Percentiles rank a stretch among this genome's conserved stretches.
Conservation (phyloP, 495 filamentous ascomycete species). For the Aspergillus heteromorphus region DNA sequence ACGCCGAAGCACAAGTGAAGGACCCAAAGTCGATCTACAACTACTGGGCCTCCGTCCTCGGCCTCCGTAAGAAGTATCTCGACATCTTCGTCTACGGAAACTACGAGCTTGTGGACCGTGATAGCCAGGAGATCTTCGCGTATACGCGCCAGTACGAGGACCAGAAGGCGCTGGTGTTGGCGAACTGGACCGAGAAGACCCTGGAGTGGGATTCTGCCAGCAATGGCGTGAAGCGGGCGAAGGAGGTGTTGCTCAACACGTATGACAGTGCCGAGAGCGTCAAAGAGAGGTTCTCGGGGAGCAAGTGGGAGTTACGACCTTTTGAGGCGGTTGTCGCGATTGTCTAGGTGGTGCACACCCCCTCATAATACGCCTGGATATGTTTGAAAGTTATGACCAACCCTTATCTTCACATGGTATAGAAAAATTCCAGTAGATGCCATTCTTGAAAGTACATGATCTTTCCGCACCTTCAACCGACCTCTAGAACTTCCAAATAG, state of each 20-base stretch:
- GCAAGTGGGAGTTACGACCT: conserved; percentile 33
- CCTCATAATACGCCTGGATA: too few species aligned
- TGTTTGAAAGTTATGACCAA: too few species aligned
- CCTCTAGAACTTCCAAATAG: too few species aligned
- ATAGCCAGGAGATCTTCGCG: conserved; percentile 43
- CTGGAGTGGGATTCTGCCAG: conserved; percentile 37
- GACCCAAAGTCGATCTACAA: conserved; percentile 43
- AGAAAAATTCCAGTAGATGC: too few species aligned
- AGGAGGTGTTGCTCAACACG: conserved; percentile 38
- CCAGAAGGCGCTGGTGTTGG: conserved; percentile 42
- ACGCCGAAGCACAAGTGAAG: conserved; percentile 44
- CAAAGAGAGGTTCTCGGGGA: conserved; percentile 20
- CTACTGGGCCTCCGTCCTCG: conserved; percentile 49
- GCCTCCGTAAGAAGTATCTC: conserved; percentile 48
- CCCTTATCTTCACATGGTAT: too few species aligned
- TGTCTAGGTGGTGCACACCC: too few species aligned
- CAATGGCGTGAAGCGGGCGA: conserved; percentile 26
- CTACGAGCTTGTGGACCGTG: conserved; percentile 45
- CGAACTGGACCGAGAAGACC: conserved; percentile 44
- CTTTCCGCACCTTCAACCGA: too few species aligned
- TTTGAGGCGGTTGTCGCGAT: conserved; percentile 34
- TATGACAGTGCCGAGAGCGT: conserved; percentile 27
- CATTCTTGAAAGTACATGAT: too few species aligned
- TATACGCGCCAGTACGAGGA: conserved; percentile 40
- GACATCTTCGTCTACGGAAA: conserved; percentile 59